phyloP scores from a whole-genome alignment of 2,329 filamentous ascomycete genomes.

The Aspergillus puulaauensis region DNA sequence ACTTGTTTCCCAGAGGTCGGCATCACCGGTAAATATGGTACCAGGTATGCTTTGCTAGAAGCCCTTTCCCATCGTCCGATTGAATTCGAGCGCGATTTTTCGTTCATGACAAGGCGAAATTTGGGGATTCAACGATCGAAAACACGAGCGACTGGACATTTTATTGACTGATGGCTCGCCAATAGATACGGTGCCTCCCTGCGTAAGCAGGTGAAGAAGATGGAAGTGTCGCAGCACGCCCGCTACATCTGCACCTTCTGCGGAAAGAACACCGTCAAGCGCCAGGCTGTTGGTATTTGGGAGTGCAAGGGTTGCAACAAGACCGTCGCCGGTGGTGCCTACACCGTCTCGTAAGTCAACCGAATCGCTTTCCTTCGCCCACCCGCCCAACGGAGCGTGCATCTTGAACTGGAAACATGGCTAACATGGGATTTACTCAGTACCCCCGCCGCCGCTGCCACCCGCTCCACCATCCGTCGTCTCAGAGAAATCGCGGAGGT shows the following conservation, averaged over 20 bases:
- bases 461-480: conserved; percentile 94
- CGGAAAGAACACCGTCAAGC: conserved; percentile 93
- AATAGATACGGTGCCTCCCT: conserved; percentile 95
- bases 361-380: conserved; percentile 6
- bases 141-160: conserved; percentile 6
- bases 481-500: conserved; percentile 97
- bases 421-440: conserved; percentile 46
- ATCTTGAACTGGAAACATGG: neutral
- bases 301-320: conserved; percentile 95
- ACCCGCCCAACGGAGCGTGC: neutral
- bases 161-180: conserved; percentile 22
- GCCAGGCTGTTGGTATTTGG: conserved; percentile 92
- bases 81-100: conserved; percentile 14
- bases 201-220: conserved; percentile 99
- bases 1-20: conserved; percentile 67
- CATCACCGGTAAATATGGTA: conserved; percentile 98
- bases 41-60: conserved; percentile 65
- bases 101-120: conserved; percentile 15
- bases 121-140: conserved; percentile 18
- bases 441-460: conserved; percentile 88
- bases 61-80: conserved; percentile 12
- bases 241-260: conserved; percentile 98
- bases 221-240: conserved; percentile 99
- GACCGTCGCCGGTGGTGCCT: conserved; percentile 89
- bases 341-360: conserved; percentile 86